Base-by-base conservation (phyloP, 805 yeast genomes). In the Wickerhamomyces chaumierensis region DNA sequence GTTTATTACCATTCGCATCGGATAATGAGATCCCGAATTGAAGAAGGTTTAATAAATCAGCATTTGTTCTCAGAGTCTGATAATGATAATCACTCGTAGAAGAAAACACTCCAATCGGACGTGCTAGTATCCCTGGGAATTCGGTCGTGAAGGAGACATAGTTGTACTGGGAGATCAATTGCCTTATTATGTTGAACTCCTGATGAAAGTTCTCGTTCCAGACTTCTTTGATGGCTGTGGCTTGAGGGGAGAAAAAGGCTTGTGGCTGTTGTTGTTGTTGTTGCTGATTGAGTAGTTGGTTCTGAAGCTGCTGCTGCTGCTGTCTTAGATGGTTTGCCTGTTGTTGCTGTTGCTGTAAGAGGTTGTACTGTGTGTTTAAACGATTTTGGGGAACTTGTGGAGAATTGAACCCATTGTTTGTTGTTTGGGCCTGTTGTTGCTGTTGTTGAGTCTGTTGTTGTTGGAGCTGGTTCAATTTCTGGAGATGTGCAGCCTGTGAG, bases 21-120 rank as follows among this genome's bases (percentile, higher is more conserved):
- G 84, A 67, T 18, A 86, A 59, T 0, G 94, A 78, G 33, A 86
- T 65, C 19, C 94, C 94, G 39, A 92, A 71, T 60, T 92, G 98
- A 39, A 92, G 79, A 41, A 92, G 74, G 49, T 81, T 79, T 48
- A 88, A 62, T 40, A 92, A 67, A 58, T 92, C 98, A 3, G 92
- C 83, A 57, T 92, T 92, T 9, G 94, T 70, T 53, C 98, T 72
- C 61, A 92, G 71, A 0, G 97, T 90, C 60, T 92, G 98, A 56
- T 90, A 92, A 58, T 92, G 97, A 60, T 87, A 92, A 58, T 92
- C 97, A 18, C 81, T 71, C 14, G 92, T 83, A 2, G 92, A 78
- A 50, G 85, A 76, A 61, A 92, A 92, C 16, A 84, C 76, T 16
- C 98, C 98, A 43, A 92, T 83, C 14, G 98, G 98, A 50, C 98